Base-by-base conservation (phyloP, 2,329 filamentous ascomycete genomes). In the Leptosphaerulina australis region DNA sequence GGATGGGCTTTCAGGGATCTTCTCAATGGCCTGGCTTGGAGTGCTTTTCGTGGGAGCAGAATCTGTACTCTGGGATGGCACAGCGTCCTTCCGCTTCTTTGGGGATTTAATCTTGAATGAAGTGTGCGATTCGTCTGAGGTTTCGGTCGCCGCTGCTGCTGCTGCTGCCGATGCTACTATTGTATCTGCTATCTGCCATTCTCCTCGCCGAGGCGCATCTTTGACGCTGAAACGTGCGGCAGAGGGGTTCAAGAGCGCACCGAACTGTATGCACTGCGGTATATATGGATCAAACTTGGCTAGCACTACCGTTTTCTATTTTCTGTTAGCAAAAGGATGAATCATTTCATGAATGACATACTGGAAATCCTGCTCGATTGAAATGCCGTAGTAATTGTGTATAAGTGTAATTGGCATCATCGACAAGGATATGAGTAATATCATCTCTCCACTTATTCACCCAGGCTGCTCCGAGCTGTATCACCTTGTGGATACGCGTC, bases 341-440 rank as follows among this genome's bases (percentile, higher is more conserved):
- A 15, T 8, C 0, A 2, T 15, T 11, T 8, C 1, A n/a, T 12
- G 22, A 10, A 14, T 38, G 17, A 70, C 78, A 63, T 59, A 81
- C 79, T 17, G 83, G 79, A 38, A 85, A 61, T 2, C 59, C 56
- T 3, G 77, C 70, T 5, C 77, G 22, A 48, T 80, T 78, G 3
- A 91, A 67, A 53, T 82, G 78, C 9, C 73, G 76, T 45, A 86
- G 69, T 5, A 96, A 76, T 48, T 91, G 83, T 3, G 78, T 72
- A 64, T 85, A 92, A 0, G 75, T 76, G 39, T 94, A 74, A 14
- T 46, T 59, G 2, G 74, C 74, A 57, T 84, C 87, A 66, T 97
- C 92, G 1, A 91, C 86, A 50, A 97, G 80, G 38, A 96, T 76
- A 73, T 96, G 90, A 0, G 88, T 95, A 12, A 94, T 82, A 17